Conservation (phyloP, 2,329 filamentous ascomycete species). For the Penicillium olsonii region DNA sequence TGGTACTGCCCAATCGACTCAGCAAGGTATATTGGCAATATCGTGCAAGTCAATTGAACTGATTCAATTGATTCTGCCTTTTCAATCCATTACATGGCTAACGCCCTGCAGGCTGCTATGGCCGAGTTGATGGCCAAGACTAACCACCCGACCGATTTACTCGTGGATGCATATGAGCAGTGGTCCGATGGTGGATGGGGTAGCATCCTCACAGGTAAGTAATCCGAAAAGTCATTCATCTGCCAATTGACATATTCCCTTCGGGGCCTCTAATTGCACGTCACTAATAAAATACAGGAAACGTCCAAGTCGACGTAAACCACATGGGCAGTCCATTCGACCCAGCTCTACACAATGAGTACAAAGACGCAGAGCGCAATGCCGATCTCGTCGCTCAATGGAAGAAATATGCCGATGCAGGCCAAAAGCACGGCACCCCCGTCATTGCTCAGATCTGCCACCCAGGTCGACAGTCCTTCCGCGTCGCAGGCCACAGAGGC, state of each 20-base stretch:
- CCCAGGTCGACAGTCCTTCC: slow-evolving; percentile 47
- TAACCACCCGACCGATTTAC: slow-evolving; percentile 46
- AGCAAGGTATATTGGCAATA: slow-evolving; percentile 35
- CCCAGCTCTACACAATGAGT: slow-evolving; percentile 29
- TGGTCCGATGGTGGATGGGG: slow-evolving; percentile 53
- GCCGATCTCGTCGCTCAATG: slow-evolving; percentile 24
- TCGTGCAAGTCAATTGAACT: too few relatives aligned
- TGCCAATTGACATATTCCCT: too few relatives aligned
- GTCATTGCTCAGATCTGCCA: slow-evolving; percentile 49
- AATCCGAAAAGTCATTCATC: too few relatives aligned
- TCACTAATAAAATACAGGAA: slow-evolving; percentile 23
- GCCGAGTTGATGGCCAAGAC: slow-evolving; percentile 47
- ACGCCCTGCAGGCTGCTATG: slow-evolving; percentile 44
- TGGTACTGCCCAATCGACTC: slow-evolving; percentile 59
- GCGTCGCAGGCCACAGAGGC: slow-evolving; percentile 41
- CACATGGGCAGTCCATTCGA: slow-evolving; percentile 40
- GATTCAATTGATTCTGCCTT: neutral
- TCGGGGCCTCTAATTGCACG: neutral
- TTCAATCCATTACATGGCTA: neutral
- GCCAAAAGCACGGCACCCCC: slow-evolving; percentile 43
- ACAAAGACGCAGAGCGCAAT: slow-evolving; percentile 20
- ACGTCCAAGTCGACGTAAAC: slow-evolving; percentile 48
- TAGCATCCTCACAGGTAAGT: slow-evolving; percentile 44
- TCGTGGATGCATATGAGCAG: slow-evolving; percentile 50
- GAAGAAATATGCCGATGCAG: slow-evolving; percentile 31